Percentiles rank a stretch among this genome's conserved stretches.
These are phyloP conservation scores for Hanseniaspora guilliermondii DNA, from an alignment of 805 yeast species.

Conservation along the genomic window DNA sequence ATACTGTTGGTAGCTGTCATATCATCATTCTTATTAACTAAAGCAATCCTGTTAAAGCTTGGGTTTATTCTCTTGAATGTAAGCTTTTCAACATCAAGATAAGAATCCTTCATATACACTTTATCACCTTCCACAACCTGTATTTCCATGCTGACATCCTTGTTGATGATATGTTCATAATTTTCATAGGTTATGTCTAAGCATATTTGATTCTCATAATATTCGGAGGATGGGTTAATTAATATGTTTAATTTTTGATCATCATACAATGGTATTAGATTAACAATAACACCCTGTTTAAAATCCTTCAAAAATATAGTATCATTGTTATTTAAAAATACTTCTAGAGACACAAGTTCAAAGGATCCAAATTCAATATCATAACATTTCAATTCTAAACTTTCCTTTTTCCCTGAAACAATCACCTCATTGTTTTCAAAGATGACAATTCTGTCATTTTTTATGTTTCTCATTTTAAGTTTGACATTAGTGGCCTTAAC, in stretches of 20 bases:
- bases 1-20: slow-evolving; percentile 10
- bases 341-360: slow-evolving; percentile 19
- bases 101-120: neutral
- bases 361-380: slow-evolving; percentile 22
- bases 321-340: slow-evolving; percentile 18
- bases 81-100: neutral
- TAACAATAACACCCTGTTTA: slow-evolving; percentile 9
- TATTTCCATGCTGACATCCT: slow-evolving; percentile 14
- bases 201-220: neutral
- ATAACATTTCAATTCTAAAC: slow-evolving; percentile 16
- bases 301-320: slow-evolving; percentile 24
- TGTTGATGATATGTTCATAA: neutral
- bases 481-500: slow-evolving; percentile 18
- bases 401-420: slow-evolving; percentile 11
- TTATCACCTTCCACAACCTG: neutral
- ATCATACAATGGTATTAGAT: slow-evolving; percentile 18
- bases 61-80: slow-evolving; percentile 20
- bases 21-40: neutral
- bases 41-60: slow-evolving; percentile 18
- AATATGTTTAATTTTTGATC: slow-evolving; percentile 17
- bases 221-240: slow-evolving; percentile 6
- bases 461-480: slow-evolving; percentile 17
- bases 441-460: slow-evolving; percentile 17
- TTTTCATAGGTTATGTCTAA: neutral
- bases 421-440: neutral